phyloP scores from a whole-genome alignment of 192 early-diverging fungal species.

The Umbelopsis sp. region DNA sequence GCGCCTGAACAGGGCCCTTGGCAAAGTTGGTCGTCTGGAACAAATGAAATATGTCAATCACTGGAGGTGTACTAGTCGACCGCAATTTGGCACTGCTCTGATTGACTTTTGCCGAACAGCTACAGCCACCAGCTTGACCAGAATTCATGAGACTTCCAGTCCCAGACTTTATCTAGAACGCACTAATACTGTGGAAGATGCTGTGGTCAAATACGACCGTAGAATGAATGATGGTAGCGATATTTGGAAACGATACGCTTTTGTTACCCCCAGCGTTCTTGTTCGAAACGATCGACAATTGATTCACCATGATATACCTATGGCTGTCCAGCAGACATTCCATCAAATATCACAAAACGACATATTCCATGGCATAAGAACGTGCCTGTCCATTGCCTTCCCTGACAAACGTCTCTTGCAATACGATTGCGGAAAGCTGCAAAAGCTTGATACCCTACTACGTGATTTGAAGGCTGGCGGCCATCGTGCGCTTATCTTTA shows the following conservation, averaged over 20 bases:
- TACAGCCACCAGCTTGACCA: not conserved
- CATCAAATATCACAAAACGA: slow-evolving; percentile 45
- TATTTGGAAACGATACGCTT: slow-evolving; percentile 57
- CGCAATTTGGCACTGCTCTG: slow-evolving; percentile 48
- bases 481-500: slow-evolving; percentile 67
- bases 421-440: slow-evolving; percentile 83
- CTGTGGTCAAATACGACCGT: slow-evolving; percentile 41
- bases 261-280: slow-evolving; percentile 60
- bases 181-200: slow-evolving; percentile 35
- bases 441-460: slow-evolving; percentile 59
- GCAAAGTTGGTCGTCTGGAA: slow-evolving; percentile 41
- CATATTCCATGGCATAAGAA: slow-evolving; percentile 60
- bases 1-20: slow-evolving; percentile 32
- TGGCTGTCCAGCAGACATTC: slow-evolving; percentile 27
- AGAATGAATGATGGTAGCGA: slow-evolving; percentile 44
- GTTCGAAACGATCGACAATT: slow-evolving; percentile 24
- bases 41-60: slow-evolving; percentile 48
- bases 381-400: slow-evolving; percentile 74
- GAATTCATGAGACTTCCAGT: slow-evolving; percentile 35
- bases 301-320: slow-evolving; percentile 21
- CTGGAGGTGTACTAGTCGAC: slow-evolving; percentile 38
- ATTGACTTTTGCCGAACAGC: slow-evolving; percentile 38
- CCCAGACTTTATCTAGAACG: slow-evolving; percentile 39
- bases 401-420: slow-evolving; percentile 83
- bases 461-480: slow-evolving; percentile 59